Conservation (phyloP, 164 flowering plant genomes). For the Stephania japonica region DNA sequence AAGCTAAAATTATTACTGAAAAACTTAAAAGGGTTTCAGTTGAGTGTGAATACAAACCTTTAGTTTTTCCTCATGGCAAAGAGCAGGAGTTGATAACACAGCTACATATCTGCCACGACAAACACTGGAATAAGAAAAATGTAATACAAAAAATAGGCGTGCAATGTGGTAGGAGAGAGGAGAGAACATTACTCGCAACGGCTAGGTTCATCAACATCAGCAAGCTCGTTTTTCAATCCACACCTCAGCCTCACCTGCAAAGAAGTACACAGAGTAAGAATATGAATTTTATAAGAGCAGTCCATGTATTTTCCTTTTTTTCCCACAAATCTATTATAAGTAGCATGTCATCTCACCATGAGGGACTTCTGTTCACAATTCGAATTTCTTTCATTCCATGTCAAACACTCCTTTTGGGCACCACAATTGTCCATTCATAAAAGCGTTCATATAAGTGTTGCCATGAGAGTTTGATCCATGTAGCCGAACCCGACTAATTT, state of each 20-base stretch:
- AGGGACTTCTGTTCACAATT: neutral
- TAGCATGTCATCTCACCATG: neutral
- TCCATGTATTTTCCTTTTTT: neutral
- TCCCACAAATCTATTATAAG: neutral
- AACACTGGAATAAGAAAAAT: neutral
- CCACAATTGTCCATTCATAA: neutral
- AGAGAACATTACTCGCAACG: conserved; percentile 85
- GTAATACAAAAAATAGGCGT: neutral
- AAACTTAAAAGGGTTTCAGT: neutral
- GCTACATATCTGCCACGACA: conserved; percentile 64
- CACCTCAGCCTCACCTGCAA: conserved; percentile 86
- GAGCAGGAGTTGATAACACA: conserved; percentile 68
- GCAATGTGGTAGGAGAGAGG: neutral
- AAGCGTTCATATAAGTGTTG: no score
- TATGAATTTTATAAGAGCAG: neutral
- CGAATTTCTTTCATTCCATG: neutral
- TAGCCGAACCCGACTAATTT: no score
- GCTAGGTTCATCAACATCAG: conserved; percentile 95
- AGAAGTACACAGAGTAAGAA: conserved; percentile 4
- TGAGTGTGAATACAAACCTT: conserved; percentile 40
- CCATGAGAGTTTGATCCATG: no score
- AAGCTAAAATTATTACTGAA: neutral
- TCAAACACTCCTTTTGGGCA: conserved; percentile 1
- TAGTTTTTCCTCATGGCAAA: conserved; percentile 73
- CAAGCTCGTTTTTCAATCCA: conserved; percentile 76